Evolutionary conservation across 1,284 basidiomycete genomes (phyloP).

Genomic region (Meripilus lineatus): DNA sequence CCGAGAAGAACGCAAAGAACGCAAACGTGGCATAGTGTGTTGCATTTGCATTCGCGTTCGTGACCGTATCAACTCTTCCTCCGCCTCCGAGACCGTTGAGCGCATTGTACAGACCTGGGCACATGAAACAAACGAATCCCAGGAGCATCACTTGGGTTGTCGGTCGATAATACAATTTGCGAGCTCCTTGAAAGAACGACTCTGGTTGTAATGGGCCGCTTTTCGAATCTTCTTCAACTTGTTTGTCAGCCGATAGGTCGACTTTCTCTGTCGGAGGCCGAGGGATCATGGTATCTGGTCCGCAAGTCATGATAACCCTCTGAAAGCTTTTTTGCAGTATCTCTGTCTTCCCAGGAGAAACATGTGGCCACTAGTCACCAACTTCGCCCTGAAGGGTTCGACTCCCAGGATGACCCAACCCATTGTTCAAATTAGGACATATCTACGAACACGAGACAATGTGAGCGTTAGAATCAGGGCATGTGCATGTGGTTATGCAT

Average conservation of each 20-base stretch:
- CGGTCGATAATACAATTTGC: constrained; percentile 36
- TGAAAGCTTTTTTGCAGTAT: no score
- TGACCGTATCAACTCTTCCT: constrained; percentile 59
- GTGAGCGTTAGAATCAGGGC: no score
- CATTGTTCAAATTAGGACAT: no score
- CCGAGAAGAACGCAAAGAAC: constrained; percentile 56
- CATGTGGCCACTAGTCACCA: no score
- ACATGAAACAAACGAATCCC: constrained; percentile 66
- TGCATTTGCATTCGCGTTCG: constrained; percentile 59
- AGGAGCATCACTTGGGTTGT: constrained; percentile 48
- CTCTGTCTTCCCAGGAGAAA: no score
- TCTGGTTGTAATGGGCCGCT: not conserved
- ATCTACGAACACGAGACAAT: no score
- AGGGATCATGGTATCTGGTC: not conserved
- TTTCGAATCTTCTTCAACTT: not conserved
- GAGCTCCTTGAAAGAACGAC: not conserved
- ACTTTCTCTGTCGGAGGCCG: not conserved
- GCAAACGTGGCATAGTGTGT: constrained; percentile 71
- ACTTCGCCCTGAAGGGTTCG: no score
- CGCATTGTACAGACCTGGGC: constrained; percentile 48
- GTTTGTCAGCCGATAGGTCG: not conserved
- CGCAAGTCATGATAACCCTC: not conserved
- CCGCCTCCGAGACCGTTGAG: constrained; percentile 65
- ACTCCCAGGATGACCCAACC: no score
- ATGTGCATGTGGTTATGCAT: no score